Base-by-base conservation (phyloP, 2,329 filamentous ascomycete species). In the Sporothrix dimorphospora region DNA sequence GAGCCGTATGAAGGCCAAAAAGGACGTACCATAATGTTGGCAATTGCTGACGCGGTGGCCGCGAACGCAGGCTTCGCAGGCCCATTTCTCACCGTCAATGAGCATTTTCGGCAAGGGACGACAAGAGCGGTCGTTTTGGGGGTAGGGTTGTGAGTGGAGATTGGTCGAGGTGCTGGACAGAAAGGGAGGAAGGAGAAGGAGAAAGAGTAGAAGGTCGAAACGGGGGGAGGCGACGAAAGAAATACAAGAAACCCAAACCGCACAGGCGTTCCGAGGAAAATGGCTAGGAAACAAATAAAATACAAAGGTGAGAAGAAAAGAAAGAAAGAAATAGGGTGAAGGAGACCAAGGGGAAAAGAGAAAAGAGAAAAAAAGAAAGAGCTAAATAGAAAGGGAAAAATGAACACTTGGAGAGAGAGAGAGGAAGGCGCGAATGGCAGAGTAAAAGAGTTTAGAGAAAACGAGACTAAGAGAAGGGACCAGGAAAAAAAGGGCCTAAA, bases 41-140 rank as follows among this genome's bases (percentile, higher is more conserved):
- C 96, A 99, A 81, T 96, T 97, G 91, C 94, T 98, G 81, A 99
- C 96, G 81, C 96, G 93, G 86, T 99, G 96, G 80, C 96, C 96
- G 83, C 96, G 92, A 81, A 99, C 94, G 85, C 96, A 99, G 84
- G 94, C 94, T 85, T 97, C 93, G 87, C 95, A 98, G 83, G 95
- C 95, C 86, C 90, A 98, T 87, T 98, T 98, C 86, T 97, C 94
- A 83, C 95, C 95, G 87, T 97, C 91, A 82, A 94, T 92, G 81
- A 94, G 87, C 92, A 94, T 94, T 74, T 78, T 82, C 27, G 27
- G 49, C 38, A 78, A 74, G 27, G 40, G 69, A 53, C 34, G 70
- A 53, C 21, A 67, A 7, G 67, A 38, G 45, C 30, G 34, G 57
- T 63, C 57, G 57, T 40, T 42, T 12, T 61, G 57, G 69, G 68